A percentile compares a stretch with the other conserved stretches of the same genome.
These are phyloP conservation scores for Suillus weaverae DNA, from an alignment of 768 basidiomycete species.

Conservation along the genomic window DNA sequence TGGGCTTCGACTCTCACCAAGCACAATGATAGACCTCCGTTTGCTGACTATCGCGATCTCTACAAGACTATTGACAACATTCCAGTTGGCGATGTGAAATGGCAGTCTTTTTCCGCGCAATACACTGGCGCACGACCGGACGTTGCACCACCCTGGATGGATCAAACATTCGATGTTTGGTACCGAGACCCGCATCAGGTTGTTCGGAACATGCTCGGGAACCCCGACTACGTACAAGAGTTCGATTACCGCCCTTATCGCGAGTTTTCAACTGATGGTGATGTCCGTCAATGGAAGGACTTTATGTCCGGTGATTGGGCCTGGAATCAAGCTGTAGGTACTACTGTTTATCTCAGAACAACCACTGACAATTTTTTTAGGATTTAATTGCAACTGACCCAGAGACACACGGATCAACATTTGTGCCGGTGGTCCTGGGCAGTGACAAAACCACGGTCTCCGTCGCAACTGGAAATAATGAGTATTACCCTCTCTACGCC, in stretches of 20 bases:
- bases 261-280: background rate
- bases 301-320: background rate
- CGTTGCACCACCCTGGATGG: too few species aligned
- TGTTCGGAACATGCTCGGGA: background rate
- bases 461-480: conserved; percentile 23
- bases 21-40: too few species aligned
- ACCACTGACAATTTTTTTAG: conserved; percentile 14
- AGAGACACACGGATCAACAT: conserved; percentile 15
- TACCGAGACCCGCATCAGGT: background rate
- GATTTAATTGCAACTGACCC: conserved; percentile 23
- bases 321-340: background rate
- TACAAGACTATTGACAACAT: too few species aligned
- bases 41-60: too few species aligned
- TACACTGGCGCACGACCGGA: too few species aligned
- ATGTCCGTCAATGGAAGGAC: background rate
- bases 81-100: too few species aligned
- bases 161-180: too few species aligned
- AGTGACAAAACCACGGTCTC: conserved; percentile 31
- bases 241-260: background rate
- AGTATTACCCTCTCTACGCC: conserved; percentile 21
- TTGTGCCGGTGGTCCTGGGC: conserved; percentile 22
- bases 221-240: background rate
- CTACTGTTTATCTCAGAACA: conserved; percentile 16
- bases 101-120: too few species aligned
- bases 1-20: too few species aligned